Evolutionary conservation across 2,329 filamentous ascomycete genomes (phyloP).

Genomic region (Chaetomium globosum): DNA sequence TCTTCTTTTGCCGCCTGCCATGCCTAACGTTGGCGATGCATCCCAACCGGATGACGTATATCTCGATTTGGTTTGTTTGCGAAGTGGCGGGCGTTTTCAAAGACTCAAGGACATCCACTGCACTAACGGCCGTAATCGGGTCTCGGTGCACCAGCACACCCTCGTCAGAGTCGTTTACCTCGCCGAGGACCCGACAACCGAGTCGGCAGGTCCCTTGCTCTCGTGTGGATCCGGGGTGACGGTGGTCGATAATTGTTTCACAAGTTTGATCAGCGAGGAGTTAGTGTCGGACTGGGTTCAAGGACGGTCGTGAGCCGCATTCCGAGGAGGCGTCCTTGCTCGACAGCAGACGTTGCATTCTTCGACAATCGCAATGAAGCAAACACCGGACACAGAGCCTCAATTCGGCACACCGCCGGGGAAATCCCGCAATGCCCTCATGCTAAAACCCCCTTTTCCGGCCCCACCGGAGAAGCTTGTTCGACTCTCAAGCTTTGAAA

Average conservation of each 20-base stretch:
- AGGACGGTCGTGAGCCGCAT: background rate
- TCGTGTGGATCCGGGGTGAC: background rate
- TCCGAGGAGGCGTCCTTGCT: background rate
- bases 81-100: background rate
- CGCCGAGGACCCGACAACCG: background rate
- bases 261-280: too few relatives aligned
- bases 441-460: background rate
- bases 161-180: background rate
- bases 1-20: background rate
- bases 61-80: background rate
- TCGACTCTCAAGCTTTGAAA: background rate
- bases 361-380: background rate
- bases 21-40: background rate
- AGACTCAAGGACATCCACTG: background rate
- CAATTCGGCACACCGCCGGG: background rate
- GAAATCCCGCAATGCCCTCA: background rate
- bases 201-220: background rate
- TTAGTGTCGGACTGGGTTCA: background rate
- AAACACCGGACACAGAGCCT: background rate
- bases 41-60: background rate
- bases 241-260: background rate
- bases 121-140: background rate
- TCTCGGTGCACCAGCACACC: background rate
- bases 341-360: background rate
- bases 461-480: background rate